Base-by-base conservation (phyloP, 495 filamentous ascomycete species). In the Penicillium dipodomyicola region DNA sequence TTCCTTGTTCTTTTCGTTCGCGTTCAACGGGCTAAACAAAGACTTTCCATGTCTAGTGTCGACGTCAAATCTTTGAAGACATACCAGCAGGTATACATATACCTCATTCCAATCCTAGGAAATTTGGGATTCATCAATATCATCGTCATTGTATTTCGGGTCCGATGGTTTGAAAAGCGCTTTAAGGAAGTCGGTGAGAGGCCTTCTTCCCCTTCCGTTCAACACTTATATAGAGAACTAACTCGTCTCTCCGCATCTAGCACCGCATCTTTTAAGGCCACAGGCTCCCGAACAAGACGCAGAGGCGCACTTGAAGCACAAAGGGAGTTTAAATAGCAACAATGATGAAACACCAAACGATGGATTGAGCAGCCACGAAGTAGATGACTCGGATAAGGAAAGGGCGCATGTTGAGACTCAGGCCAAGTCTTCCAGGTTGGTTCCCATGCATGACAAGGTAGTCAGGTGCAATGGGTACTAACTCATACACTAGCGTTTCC, bases 61-160 rank as follows among this genome's bases (percentile, higher is more conserved):
- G 68, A 75, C 57, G 54, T 76, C 43, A 73, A 73, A 27, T 52
- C 40, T 5, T 45, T 76, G 25, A 69, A 74, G 43, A 69, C 61
- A n/a, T 75, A 76, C 52, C 73, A 76, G 52, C 73, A 76, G 49
- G 46, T 76, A 15, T 71, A 64, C 20, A 41, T 73, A 20, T 76
- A 74, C 29, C 54, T 74, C 27, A 56, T 71, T 45, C 70, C 73
- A 0, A 68, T 73, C 0, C 37, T 73, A 5, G 60, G 58, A 11
- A 73, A 74, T 32, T n/a, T 71, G 27, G 57, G 65, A 1, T 72
- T 76, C 33, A 64, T 74, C 63, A 74, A 73, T 45, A 73, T 70
- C 29, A 19, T 69, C 11, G 65, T 73, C 15, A 64, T 76, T 15
- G 45, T 70, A 39, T 60, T 73, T 22, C 65, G 72, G 3, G 35